A percentile compares a stretch with the other conserved stretches of the same genome.
Evolutionary conservation across 176 grass and related monocot genomes (phyloP).

Genomic region (Eragrostis curvula): DNA sequence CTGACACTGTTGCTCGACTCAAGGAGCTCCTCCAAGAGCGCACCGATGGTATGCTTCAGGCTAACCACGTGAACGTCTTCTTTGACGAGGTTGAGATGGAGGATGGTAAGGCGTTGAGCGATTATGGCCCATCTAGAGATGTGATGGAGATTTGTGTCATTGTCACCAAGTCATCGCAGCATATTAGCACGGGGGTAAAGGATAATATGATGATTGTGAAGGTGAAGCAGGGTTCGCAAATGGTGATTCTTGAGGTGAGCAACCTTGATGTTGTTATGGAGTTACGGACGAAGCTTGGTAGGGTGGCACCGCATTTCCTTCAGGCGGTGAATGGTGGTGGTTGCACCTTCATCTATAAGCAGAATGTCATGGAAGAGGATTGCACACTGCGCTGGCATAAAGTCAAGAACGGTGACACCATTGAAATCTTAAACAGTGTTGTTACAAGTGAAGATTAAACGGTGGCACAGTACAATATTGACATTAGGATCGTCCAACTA

Average conservation of each 20-base stretch:
- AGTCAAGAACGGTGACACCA: background rate
- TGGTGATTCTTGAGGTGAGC: background rate
- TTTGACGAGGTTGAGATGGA: background rate
- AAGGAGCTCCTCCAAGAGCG: background rate
- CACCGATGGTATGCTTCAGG: background rate
- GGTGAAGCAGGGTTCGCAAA: no score
- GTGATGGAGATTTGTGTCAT: background rate
- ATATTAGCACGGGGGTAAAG: background rate
- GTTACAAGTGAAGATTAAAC: background rate
- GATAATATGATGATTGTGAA: background rate
- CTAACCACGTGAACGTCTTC: background rate
- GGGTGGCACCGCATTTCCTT: background rate
- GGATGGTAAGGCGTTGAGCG: background rate
- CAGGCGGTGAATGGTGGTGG: background rate
- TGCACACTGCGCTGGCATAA: background rate
- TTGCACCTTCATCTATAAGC: background rate
- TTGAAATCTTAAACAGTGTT: background rate
- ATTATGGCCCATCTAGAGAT: background rate
- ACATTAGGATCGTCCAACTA: background rate
- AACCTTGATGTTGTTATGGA: slow-evolving; percentile 9
- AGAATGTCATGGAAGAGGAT: background rate
- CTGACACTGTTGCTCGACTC: background rate
- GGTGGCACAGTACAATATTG: background rate
- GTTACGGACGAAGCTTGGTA: background rate
- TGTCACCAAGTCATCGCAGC: background rate